Evolutionary conservation across 2,329 filamentous ascomycete species (phyloP).

Genomic region (Corynespora cassiicola): DNA sequence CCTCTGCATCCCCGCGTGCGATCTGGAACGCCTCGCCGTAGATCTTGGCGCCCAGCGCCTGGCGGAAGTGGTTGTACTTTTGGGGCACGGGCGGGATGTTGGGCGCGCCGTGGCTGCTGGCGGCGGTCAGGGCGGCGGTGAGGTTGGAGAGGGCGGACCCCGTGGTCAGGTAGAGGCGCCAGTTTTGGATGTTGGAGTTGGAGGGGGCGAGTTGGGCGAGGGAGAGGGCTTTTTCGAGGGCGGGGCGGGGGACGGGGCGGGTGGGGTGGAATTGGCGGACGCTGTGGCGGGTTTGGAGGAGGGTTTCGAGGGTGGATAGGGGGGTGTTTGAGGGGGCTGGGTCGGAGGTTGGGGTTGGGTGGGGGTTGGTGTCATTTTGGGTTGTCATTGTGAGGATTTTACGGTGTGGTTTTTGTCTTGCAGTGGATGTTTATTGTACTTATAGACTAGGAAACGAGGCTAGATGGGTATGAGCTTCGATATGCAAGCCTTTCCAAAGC

Average conservation of each 20-base stretch:
- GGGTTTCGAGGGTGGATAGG: no score
- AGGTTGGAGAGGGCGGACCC: conserved; percentile 20
- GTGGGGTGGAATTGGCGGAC: conserved; percentile 11
- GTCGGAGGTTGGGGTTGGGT: no score
- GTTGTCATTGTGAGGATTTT: no score
- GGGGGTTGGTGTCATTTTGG: no score
- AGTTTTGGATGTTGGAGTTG: conserved; percentile 18
- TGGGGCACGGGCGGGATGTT: conserved; percentile 19
- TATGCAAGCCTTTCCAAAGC: no score
- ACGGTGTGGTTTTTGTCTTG: no score
- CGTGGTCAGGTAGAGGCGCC: conserved; percentile 15
- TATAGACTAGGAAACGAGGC: no score
- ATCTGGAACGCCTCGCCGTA: conserved; percentile 30
- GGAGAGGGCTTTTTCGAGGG: conserved; percentile 5
- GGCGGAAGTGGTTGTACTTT: conserved; percentile 22
- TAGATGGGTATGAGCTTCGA: no score
- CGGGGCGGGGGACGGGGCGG: conserved; percentile 1
- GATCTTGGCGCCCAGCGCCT: conserved; percentile 21
- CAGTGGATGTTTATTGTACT: no score
- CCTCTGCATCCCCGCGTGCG: conserved; percentile 13
- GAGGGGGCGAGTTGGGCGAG: conserved; percentile 12
- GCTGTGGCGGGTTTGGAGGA: conserved; percentile 11
- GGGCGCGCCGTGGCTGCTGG: conserved; percentile 5
- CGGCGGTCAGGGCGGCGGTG: conserved; percentile 12
- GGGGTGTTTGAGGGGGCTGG: no score